These are phyloP conservation scores for Claviceps capensis DNA, from an alignment of 2,329 filamentous ascomycete species.

Conservation along the genomic window DNA sequence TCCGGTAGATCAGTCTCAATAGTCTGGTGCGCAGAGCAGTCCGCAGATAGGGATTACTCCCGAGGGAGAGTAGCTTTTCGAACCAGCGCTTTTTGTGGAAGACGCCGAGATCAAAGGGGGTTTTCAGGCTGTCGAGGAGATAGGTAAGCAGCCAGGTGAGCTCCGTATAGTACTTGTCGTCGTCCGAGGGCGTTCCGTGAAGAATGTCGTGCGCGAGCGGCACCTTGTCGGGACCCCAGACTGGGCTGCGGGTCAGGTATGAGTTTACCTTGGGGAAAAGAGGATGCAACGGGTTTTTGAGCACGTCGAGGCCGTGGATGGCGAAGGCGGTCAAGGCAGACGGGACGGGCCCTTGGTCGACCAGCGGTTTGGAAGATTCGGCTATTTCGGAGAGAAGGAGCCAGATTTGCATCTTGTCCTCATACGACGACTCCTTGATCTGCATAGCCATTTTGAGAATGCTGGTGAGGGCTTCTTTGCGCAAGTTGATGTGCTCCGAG, in stretches of 20 bases:
- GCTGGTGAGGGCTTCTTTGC: conserved; percentile 61
- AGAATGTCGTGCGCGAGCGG: conserved; percentile 53
- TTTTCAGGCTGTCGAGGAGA: conserved; percentile 53
- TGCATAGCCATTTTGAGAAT: conserved; percentile 51
- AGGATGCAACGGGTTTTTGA: conserved; percentile 64
- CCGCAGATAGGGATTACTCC: conserved; percentile 50
- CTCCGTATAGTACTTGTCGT: conserved; percentile 61
- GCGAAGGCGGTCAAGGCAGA: conserved; percentile 68
- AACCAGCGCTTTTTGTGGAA: conserved; percentile 53
- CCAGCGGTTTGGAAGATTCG: conserved; percentile 51
- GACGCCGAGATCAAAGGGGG: conserved; percentile 42
- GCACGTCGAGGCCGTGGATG: conserved; percentile 51
- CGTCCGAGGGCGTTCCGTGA: conserved; percentile 52
- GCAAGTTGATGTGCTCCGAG: conserved; percentile 60
- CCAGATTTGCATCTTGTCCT: conserved; percentile 66
- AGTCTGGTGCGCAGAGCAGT: conserved; percentile 45
- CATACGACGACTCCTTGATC: conserved; percentile 54
- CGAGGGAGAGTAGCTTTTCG: conserved; percentile 60
- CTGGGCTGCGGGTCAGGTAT: conserved; percentile 65
- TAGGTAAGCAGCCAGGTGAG: conserved; percentile 61
- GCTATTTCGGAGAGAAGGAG: conserved; percentile 66
- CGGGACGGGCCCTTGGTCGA: conserved; percentile 47
- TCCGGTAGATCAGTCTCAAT: conserved; percentile 49
- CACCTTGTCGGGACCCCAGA: conserved; percentile 62
- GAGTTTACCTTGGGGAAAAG: conserved; percentile 78